Evolutionary conservation across 2,329 filamentous ascomycete genomes (phyloP).

Genomic region (Huntiella moniliformis): DNA sequence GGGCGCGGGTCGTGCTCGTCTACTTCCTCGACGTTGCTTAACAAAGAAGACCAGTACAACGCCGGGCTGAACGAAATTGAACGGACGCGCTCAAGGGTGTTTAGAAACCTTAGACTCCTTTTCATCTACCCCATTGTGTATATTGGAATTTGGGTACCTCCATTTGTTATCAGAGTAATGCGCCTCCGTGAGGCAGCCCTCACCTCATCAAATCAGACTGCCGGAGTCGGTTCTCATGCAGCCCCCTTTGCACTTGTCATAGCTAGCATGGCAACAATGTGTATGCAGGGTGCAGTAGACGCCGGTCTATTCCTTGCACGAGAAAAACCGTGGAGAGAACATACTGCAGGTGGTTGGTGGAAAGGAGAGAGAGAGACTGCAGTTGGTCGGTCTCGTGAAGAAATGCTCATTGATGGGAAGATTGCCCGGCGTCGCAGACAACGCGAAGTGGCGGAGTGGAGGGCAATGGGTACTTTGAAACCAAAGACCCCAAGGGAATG

Average conservation of each 20-base stretch:
- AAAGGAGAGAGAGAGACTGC: conserved; percentile 12
- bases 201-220: conserved; percentile 12
- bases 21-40: conserved; percentile 8
- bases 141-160: conserved; percentile 51
- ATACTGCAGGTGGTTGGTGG: conserved; percentile 12
- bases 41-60: conserved; percentile 1
- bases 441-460: conserved; percentile 23
- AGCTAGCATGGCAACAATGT: conserved; percentile 37
- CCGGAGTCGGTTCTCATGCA: conserved; percentile 4
- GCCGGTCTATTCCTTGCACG: conserved; percentile 47
- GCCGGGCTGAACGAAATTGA: background rate
- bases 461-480: conserved; percentile 3
- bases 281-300: conserved; percentile 48
- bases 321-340: conserved; percentile 41
- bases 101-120: conserved; percentile 49
- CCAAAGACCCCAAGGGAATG: conserved; percentile 14
- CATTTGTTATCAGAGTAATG: conserved; percentile 46
- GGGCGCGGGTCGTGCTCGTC: conserved; percentile 13
- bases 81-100: conserved; percentile 28
- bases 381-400: conserved; percentile 30
- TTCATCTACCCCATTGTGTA: conserved; percentile 65
- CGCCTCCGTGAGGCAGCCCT: conserved; percentile 27
- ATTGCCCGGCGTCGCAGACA: conserved; percentile 29
- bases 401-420: conserved; percentile 31
- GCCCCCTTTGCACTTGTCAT: conserved; percentile 35